Base-by-base conservation (phyloP, 441 rosid genomes). In the Gossypium davidsonii region DNA sequence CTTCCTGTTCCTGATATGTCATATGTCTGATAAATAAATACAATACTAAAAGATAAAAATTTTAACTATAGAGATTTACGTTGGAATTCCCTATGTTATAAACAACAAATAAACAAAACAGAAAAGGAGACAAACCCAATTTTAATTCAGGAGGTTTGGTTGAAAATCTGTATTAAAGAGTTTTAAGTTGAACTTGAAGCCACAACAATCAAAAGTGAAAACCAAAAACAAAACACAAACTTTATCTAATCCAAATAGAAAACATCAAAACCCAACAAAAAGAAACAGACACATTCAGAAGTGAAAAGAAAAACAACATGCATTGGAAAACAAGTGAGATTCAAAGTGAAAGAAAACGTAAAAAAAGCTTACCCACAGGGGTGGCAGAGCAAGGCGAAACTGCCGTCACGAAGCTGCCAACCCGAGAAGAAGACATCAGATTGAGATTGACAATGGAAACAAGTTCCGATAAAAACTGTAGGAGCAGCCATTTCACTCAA, bases 301-400 rank as follows among this genome's bases (percentile, higher is more conserved):
- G 44, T 39, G 44, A 39, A 42, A 11, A 11, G 4, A 65, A 42
- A 25, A 65, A 42, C 18, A 61, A 65, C 65, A 49, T 28, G 59
- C 48, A 51, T 28, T 15, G 25, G 39, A 18, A 52, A 12, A 49
- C 44, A 10, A 31, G 51, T 2, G 53, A 46, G 31, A 21, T 10
- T 10, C 5, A 12, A 23, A 71, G 25, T 64, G 9, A 9, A 31
- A 52, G 25, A 21, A 34, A 14, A 2, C 21, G 20, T 11, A 14
- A 23, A 53, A 7, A 68, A 15, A 34, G 28, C 84, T 57, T 78
- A 81, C 84, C 71, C 77, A 79, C 84, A 81, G 21, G 57, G 75
- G 1, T 15, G 26, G 49, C 81, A 81, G 63, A 81, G 81, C 84
- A 75, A 42, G 12, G 79, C 81, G 34, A 9, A 53, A 17, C 76